Evolutionary conservation across 768 basidiomycete species (phyloP), one percentile per base, ranked within the genome.

Genomic region (Russula earlei): DNA sequence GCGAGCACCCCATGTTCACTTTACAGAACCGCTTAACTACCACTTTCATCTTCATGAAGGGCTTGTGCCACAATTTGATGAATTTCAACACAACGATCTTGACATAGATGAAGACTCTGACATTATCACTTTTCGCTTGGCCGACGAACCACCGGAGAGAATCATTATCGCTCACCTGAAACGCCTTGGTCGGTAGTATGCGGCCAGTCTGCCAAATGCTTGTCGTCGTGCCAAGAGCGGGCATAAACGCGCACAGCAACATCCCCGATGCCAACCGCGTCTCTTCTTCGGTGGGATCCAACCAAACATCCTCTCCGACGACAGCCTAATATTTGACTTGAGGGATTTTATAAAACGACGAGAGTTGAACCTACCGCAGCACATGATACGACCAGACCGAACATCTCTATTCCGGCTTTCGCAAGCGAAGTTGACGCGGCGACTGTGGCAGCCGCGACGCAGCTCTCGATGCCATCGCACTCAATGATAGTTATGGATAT

Each of bases 371-470:
- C 61, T 62, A 91, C 91, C 31, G 85, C 84, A 27, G 88, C 79
- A 62, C 87, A 90, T 0, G 94, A 87, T 15, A 83, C 76, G 5
- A 94, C 93, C 14, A 99, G 75, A 3, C 92, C 96, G 38, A 84
- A 69, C 78, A 98, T 83, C 62, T 95, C 90, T 45, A 98, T 84
- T 2, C 94, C 92, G 14, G 95, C 94, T 67, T 95, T 84, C 9
- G 91, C 92, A 4, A 98, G 76, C 8, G 96, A 94, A 2, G 90
- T 82, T 63, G 87, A 91, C 1, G 91, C 89, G 17, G 94, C 95
- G 6, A 91, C 80, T 10, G 87, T 75, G 5, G 89, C 93, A 1
- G 91, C 81, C 5, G 91, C 81, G n/a, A 95, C 77, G 61, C 90
- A 89, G 25, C 86, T 82, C 67, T 93, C 87, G n/a, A 88, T 75